Evolutionary conservation across 257 asterid genomes (phyloP), one percentile per base, ranked within the genome.

Genomic region (Anisodus acutangulus): DNA sequence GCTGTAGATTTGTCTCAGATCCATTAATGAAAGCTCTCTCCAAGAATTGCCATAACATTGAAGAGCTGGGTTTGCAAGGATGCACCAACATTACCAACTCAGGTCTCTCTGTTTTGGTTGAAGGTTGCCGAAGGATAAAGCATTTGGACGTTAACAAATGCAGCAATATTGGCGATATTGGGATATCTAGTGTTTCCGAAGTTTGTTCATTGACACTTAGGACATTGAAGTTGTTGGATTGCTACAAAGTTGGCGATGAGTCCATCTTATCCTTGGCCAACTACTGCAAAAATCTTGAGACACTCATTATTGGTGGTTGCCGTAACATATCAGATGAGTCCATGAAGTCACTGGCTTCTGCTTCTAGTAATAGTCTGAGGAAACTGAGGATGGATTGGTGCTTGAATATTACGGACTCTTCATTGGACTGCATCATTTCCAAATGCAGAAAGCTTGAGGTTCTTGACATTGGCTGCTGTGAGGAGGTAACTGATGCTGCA

Each of bases 361-460:
- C 92, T 13, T 94, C 97, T 83, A 70, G 67, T 59, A 78, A 83
- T 51, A 92, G 92, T 85, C 97, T 96, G 72, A 91, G 89, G 88
- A 91, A 82, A 86, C 93, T 96, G 71, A 92, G 98, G 39, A 96
- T 96, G 99, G 98, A 94, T 89, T 96, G 99, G 99, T 96, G 98
- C 89, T 86, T 90, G 82, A 93, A 92, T 54, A 84, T 93, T 57
- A 90, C 99, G 3, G 98, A 93, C 80, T 19, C 85, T 15, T 92
- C 97, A 43, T 49, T 96, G 84, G 92, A 86, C 59, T 85, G 90
- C 87, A 79, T 96, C 47, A 83, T 96, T 71, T 85, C 43, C 59
- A 83, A 89, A 39, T 96, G 99, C 88, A 83, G 69, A 86, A 90
- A 92, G 86, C 97, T 96, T 15, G 99, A 94, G 94, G 91, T 93